Percentiles rank a stretch among this genome's conserved stretches.
Conservation (phyloP, 305 asterid species). For the Fraxinus greggii region DNA sequence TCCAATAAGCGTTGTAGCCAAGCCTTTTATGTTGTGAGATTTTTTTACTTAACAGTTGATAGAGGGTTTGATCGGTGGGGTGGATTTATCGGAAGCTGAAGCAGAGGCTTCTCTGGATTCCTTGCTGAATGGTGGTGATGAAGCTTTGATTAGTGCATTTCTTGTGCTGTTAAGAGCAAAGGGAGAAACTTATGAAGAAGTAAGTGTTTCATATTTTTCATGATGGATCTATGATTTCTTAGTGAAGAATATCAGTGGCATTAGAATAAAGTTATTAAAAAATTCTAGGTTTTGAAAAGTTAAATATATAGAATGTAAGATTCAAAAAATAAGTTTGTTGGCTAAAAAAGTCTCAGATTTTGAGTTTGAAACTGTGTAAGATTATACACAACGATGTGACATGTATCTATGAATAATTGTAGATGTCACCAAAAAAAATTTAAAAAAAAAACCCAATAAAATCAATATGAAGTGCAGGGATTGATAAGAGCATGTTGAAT, state of each 20-base stretch:
- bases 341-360: background rate
- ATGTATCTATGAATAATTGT: background rate
- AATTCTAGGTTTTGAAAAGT: background rate
- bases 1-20: background rate
- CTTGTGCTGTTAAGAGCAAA: conserved; percentile 87
- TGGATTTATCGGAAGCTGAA: conserved; percentile 64
- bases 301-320: background rate
- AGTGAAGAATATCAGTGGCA: background rate
- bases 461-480: background rate
- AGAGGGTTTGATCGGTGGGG: conserved; percentile 54
- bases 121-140: conserved; percentile 55
- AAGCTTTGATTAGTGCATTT: conserved; percentile 77
- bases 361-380: background rate
- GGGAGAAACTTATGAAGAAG: conserved; percentile 84
- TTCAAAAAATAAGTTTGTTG: background rate
- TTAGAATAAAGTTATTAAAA: background rate
- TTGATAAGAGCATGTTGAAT: background rate
- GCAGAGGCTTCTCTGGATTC: conserved; percentile 71
- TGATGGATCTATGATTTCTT: background rate
- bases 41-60: conserved; percentile 43
- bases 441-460: no score
- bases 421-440: background rate
- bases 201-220: conserved; percentile 18
- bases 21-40: background rate
- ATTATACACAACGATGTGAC: background rate